phyloP scores from a whole-genome alignment of 768 basidiomycete species.

The Trametes cinnabarina region DNA sequence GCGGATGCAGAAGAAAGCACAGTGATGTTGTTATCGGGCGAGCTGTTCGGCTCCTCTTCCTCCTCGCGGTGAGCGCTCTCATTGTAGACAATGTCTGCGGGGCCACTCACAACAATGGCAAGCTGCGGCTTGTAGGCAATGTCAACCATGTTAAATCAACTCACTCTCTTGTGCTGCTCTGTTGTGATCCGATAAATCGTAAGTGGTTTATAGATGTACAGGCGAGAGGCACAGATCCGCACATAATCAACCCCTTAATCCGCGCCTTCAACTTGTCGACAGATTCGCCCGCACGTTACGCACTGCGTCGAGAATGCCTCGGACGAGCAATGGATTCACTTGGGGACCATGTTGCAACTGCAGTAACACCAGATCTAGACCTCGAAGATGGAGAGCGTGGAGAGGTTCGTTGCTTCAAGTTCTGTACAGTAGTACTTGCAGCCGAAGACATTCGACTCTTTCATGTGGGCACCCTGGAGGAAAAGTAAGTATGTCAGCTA shows the following conservation, averaged over 20 bases:
- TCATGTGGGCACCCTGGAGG: slow-evolving; percentile 66
- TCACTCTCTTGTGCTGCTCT: slow-evolving; percentile 75
- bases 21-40: slow-evolving; percentile 61
- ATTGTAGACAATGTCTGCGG: slow-evolving; percentile 79
- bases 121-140: neutral
- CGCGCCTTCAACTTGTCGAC: slow-evolving; percentile 79
- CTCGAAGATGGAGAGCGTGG: slow-evolving; percentile 76
- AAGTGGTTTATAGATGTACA: too few species aligned
- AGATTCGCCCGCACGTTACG: slow-evolving; percentile 74
- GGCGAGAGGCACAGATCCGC: too few species aligned
- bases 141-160: slow-evolving; percentile 24
- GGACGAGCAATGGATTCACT: slow-evolving; percentile 64
- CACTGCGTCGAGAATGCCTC: slow-evolving; percentile 77
- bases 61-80: slow-evolving; percentile 73
- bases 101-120: slow-evolving; percentile 48
- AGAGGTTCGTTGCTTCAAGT: slow-evolving; percentile 75
- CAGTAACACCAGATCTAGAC: slow-evolving; percentile 84
- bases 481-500: neutral
- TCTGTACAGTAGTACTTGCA: slow-evolving; percentile 81
- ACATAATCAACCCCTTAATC: slow-evolving; percentile 80
- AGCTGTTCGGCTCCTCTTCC: slow-evolving; percentile 66
- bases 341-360: slow-evolving; percentile 64
- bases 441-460: slow-evolving; percentile 78
- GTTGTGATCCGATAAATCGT: too few species aligned
- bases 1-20: slow-evolving; percentile 37